A percentile compares a stretch with the other conserved stretches of the same genome.
Evolutionary conservation across 2,329 filamentous ascomycete genomes (phyloP).

Genomic region (Fusarium sp.): DNA sequence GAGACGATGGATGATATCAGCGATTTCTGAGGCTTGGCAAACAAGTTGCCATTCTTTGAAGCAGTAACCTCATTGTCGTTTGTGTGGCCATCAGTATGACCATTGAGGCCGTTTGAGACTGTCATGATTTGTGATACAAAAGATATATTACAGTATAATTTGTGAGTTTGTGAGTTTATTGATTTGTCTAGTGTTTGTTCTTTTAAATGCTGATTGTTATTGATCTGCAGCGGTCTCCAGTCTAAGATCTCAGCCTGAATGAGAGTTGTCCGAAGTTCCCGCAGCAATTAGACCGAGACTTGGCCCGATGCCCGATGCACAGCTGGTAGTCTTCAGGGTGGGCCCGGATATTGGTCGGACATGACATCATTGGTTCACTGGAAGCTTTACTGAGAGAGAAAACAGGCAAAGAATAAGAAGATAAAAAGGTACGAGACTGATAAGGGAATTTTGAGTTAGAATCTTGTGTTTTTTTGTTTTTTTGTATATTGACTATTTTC

Average conservation of each 20-base stretch:
- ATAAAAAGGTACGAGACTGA: too few species aligned
- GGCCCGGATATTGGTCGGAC: neutral
- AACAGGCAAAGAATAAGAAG: accelerated
- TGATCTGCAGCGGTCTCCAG: neutral
- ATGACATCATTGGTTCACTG: neutral
- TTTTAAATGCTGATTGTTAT: slow-evolving; percentile 4
- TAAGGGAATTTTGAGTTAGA: too few species aligned
- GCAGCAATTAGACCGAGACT: neutral
- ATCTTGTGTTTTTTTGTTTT: too few species aligned
- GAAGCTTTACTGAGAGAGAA: too few species aligned
- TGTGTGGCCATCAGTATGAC: slow-evolving; percentile 2
- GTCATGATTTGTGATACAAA: neutral
- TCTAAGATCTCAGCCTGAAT: neutral
- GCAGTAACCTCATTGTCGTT: slow-evolving; percentile 1
- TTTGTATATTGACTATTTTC: too few species aligned
- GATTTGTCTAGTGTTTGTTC: neutral
- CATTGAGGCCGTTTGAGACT: neutral
- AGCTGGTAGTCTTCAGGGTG: neutral
- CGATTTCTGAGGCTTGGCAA: neutral
- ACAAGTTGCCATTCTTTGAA: neutral
- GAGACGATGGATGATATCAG: neutral
- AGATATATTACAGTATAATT: neutral
- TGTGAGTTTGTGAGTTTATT: too few species aligned
- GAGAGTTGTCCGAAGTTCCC: neutral
- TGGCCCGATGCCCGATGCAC: slow-evolving; percentile 10